Evolutionary conservation across 352 stramenopile genomes (phyloP), one percentile per base, ranked within the genome.

Genomic region (Saprolegnia parasitica): DNA sequence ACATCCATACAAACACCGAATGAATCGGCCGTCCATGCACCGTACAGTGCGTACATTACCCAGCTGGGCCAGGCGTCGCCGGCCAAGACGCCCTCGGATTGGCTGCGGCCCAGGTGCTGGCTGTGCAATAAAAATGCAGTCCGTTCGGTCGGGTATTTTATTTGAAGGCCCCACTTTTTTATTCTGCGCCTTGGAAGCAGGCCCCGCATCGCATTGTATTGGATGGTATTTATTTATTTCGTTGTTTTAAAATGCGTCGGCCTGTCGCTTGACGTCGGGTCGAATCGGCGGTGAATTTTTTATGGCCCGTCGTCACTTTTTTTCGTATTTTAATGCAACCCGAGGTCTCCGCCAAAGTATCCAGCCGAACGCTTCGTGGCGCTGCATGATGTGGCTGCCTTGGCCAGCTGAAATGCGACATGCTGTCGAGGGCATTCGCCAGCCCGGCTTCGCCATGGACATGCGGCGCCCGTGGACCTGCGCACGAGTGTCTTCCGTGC

Each of bases 341-440:
- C 29, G 20, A 60, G n/a, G 52, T 60, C 52, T 60, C 52, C 35
- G 52, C 35, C 52, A 60, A 60, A 60, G 52, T 60, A 60, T 60
- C 52, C 52, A 60, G 52, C 24, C 52, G 35, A n/a, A 21, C 52
- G 24, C 4, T 60, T 60, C 52, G 52, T 60, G 11, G 52, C 52
- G 52, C 52, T 49, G 35, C 52, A 60, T 60, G 52, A 60, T 60
- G 52, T 60, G 52, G 52, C 52, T 60, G 52, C 52, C 20, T 60
- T 60, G 52, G 52, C 52, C 52, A 60, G 52, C 52, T 60, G 52
- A 60, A 60, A 15, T 60, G 52, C 52, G 52, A 60, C 52, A 60
- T 60, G 47, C 47, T 55, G n/a, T 55, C 24, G 47, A 55, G 47
- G 47, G 52, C 24, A 24, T 40, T 60, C 35, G 35, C 52, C 52